phyloP scores from a whole-genome alignment of 352 stramenopile species.

The Phytopythium oedochilum region DNA sequence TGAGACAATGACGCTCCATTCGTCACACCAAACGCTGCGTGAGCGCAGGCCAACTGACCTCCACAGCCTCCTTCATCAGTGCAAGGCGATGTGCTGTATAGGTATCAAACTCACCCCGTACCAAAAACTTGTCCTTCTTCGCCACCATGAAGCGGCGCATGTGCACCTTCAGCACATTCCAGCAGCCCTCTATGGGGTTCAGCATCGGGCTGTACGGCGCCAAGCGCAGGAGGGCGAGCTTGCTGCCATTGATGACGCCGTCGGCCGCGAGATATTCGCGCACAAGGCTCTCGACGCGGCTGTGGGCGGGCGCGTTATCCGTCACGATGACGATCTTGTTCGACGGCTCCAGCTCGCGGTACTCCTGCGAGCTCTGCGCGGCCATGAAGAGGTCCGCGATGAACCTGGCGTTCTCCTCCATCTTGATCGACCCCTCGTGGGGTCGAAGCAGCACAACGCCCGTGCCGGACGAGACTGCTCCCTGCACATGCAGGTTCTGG shows the following conservation, averaged over 20 bases:
- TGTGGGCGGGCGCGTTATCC: constrained; percentile 15
- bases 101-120: constrained; percentile 9
- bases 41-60: background rate
- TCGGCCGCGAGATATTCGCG: constrained; percentile 5
- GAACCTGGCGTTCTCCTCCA: constrained; percentile 13
- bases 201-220: constrained; percentile 17
- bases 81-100: constrained; percentile 3
- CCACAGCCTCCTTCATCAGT: constrained; percentile 1
- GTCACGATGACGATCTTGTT: constrained; percentile 16
- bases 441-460: constrained; percentile 13
- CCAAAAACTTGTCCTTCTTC: constrained; percentile 9
- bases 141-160: constrained; percentile 8
- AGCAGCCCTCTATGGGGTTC: constrained; percentile 19
- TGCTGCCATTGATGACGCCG: constrained; percentile 11
- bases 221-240: constrained; percentile 5
- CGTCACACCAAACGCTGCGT: constrained; percentile 1
- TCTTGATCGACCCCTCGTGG: constrained; percentile 13
- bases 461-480: constrained; percentile 2
- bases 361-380: constrained; percentile 8
- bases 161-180: constrained; percentile 10
- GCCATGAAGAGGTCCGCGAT: constrained; percentile 17
- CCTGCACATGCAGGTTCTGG: constrained; percentile 14
- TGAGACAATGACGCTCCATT: constrained; percentile 5
- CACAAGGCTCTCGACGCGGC: background rate
- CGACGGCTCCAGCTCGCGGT: constrained; percentile 3